Evolutionary conservation across 768 basidiomycete species (phyloP).

Genomic region (Suillus fuscotomentosus): DNA sequence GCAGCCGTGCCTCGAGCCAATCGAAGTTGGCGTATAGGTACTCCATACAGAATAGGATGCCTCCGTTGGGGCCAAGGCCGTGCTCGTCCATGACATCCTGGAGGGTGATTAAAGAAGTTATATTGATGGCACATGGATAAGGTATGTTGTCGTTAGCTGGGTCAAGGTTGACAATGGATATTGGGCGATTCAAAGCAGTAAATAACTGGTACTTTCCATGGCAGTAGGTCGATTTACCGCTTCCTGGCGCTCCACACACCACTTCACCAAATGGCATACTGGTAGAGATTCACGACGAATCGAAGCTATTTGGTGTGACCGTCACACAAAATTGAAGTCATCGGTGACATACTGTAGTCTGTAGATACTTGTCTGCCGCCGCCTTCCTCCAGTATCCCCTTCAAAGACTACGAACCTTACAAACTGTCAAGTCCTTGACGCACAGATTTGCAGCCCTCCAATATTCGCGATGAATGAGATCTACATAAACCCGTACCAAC

Average conservation of each 20-base stretch:
- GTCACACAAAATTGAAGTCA: no score
- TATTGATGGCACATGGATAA: conserved; percentile 89
- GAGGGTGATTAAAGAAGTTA: conserved; percentile 83
- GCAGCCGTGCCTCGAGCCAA: conserved; percentile 72
- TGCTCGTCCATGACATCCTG: conserved; percentile 83
- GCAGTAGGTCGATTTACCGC: conserved; percentile 88
- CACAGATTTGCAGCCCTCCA: no score
- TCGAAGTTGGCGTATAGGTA: conserved; percentile 95
- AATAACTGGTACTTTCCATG: conserved; percentile 88
- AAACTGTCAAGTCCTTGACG: no score
- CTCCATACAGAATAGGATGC: conserved; percentile 94
- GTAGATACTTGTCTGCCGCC: no score
- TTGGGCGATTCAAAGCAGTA: conserved; percentile 79
- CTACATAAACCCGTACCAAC: no score
- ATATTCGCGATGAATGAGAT: no score
- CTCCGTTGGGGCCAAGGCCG: conserved; percentile 92
- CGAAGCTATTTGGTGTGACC: no score
- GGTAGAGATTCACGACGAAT: no score
- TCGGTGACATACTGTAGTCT: no score
- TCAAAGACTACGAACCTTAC: no score
- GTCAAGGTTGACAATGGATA: conserved; percentile 92
- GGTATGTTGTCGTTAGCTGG: conserved; percentile 89
- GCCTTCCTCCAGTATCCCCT: no score
- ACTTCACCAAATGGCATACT: conserved; percentile 86
- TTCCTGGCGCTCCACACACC: conserved; percentile 83